Conservation (phyloP, 805 yeast species). For the Ogataea pilisensis region DNA sequence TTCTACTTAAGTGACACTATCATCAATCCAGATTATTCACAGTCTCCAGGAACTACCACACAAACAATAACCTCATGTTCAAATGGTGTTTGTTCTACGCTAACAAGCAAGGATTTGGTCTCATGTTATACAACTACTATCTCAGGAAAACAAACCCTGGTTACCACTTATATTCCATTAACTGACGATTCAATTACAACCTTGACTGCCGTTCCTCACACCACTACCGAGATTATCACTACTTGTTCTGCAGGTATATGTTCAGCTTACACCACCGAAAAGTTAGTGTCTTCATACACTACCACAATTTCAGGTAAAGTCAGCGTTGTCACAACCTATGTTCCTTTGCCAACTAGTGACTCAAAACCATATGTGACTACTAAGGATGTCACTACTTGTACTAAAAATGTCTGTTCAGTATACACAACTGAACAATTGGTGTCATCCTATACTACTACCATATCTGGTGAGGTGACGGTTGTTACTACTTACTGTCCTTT, state of each 20-base stretch:
- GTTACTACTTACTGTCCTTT: slow-evolving; percentile 18
- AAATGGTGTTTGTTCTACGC: slow-evolving; percentile 10
- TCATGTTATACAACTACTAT: slow-evolving; percentile 22
- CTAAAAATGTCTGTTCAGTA: slow-evolving; percentile 16
- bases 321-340: slow-evolving; percentile 19
- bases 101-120: slow-evolving; percentile 15
- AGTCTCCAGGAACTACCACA: slow-evolving; percentile 2
- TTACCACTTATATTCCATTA: slow-evolving; percentile 18
- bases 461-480: slow-evolving; percentile 17
- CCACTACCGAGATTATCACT: slow-evolving; percentile 13
- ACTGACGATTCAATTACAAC: slow-evolving; percentile 7
- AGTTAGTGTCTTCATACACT: slow-evolving; percentile 22
- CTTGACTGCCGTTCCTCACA: slow-evolving; percentile 5
- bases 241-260: slow-evolving; percentile 22
- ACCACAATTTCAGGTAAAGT: slow-evolving; percentile 18
- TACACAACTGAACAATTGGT: slow-evolving; percentile 16
- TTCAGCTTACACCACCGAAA: slow-evolving; percentile 9
- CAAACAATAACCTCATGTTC: slow-evolving; percentile 1
- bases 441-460: slow-evolving; percentile 19
- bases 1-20: slow-evolving; percentile 11
- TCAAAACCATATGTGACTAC: too few species aligned
- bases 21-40: slow-evolving; percentile 4
- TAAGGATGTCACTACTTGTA: slow-evolving; percentile 21
- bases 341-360: slow-evolving; percentile 4
- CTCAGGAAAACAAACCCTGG: slow-evolving; percentile 15